Conservation (phyloP, 2,329 filamentous ascomycete genomes). For the Proliferodiscus dingleyae region DNA sequence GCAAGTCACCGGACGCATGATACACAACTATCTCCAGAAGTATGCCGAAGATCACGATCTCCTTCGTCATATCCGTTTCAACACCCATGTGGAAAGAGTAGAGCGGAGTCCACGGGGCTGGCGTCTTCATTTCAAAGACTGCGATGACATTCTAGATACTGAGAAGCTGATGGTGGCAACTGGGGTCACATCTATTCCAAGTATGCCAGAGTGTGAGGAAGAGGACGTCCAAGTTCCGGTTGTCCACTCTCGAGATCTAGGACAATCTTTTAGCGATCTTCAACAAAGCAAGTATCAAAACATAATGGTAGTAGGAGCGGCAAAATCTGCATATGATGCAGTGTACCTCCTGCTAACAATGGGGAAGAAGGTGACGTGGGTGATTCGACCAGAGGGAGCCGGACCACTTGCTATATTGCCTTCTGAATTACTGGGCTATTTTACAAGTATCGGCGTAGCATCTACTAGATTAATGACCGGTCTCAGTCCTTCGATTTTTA, state of each 20-base stretch:
- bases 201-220: conserved; percentile 9
- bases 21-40: conserved; percentile 27
- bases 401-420: conserved; percentile 32
- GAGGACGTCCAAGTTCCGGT: conserved; percentile 1
- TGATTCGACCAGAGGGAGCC: conserved; percentile 10
- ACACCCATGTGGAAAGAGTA: conserved; percentile 21
- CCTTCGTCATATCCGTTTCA: conserved; percentile 24
- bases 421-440: conserved; percentile 23
- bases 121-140: conserved; percentile 1
- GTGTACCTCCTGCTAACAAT: conserved; percentile 4
- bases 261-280: conserved; percentile 12
- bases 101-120: conserved; percentile 18
- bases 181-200: conserved; percentile 28
- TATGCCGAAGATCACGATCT: conserved; percentile 27
- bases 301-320: conserved; percentile 5
- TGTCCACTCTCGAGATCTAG: conserved; percentile 28
- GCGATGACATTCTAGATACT: not conserved
- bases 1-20: conserved; percentile 30
- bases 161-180: conserved; percentile 29
- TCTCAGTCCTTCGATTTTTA: conserved; percentile 32
- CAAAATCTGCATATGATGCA: conserved; percentile 8
- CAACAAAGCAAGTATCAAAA: conserved; percentile 2
- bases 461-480: conserved; percentile 24
- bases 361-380: conserved; percentile 10
- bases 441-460: conserved; percentile 28